These are phyloP conservation scores for Gracilariopsis chorda DNA, from an alignment of 23 red algal genomes.

Conservation along the genomic window DNA sequence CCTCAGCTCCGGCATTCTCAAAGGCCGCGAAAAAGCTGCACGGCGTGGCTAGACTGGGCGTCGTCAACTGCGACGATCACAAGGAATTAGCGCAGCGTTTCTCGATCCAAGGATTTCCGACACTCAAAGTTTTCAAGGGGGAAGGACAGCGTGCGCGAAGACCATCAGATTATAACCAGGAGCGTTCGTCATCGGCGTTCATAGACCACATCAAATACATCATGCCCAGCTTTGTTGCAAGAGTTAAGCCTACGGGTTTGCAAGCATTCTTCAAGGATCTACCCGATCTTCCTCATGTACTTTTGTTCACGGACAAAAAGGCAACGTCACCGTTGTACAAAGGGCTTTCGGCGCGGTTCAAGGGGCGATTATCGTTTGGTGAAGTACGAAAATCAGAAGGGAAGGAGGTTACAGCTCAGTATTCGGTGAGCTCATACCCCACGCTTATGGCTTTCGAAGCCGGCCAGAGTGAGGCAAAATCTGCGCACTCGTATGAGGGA, in stretches of 20 bases:
- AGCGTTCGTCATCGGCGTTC: slow-evolving; percentile 65
- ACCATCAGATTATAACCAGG: slow-evolving; percentile 81
- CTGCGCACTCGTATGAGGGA: slow-evolving; percentile 18
- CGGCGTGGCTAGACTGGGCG: slow-evolving; percentile 81
- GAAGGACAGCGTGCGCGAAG: slow-evolving; percentile 22
- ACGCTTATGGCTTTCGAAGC: slow-evolving; percentile 46
- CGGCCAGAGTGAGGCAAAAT: slow-evolving; percentile 10
- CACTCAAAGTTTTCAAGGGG: slow-evolving; percentile 87
- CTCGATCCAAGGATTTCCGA: slow-evolving; percentile 78
- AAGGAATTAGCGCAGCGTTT: slow-evolving; percentile 68
- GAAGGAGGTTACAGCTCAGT: background rate
- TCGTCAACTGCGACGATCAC: slow-evolving; percentile 80
- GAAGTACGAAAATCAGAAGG: slow-evolving; percentile 75
- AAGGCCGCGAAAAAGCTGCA: slow-evolving; percentile 72
- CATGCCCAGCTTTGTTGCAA: slow-evolving; percentile 70
- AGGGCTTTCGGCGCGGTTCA: slow-evolving; percentile 66
- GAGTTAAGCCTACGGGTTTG: slow-evolving; percentile 68
- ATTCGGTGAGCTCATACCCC: slow-evolving; percentile 5
- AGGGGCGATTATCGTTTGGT: slow-evolving; percentile 61
- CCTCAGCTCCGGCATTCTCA: slow-evolving; percentile 65
- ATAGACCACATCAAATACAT: slow-evolving; percentile 62
- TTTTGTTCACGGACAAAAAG: slow-evolving; percentile 82
- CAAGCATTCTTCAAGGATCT: slow-evolving; percentile 84
- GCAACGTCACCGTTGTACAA: slow-evolving; percentile 70
- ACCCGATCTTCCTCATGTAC: slow-evolving; percentile 73